Percentiles rank a stretch among this genome's conserved stretches.
Evolutionary conservation across 75 land plant species (phyloP).

Genomic region (Cupressus sempervirens): DNA sequence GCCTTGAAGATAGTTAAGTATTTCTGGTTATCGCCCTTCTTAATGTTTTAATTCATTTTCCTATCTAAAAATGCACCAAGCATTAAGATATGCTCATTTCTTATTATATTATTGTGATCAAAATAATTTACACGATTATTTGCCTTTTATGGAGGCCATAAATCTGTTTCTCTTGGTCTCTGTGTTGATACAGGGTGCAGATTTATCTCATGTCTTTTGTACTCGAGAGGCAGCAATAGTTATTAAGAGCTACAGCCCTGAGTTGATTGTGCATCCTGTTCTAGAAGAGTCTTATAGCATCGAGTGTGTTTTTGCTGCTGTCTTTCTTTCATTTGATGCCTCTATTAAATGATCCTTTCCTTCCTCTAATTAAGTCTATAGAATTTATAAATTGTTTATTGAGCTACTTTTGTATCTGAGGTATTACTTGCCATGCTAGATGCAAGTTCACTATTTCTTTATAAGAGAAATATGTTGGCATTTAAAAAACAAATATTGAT

Average conservation of each 20-base stretch:
- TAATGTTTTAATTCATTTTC: neutral
- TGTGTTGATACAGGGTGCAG: constrained; percentile 75
- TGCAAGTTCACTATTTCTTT: neutral
- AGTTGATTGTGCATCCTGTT: constrained; percentile 92
- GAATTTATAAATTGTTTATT: neutral
- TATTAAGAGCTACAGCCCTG: constrained; percentile 97
- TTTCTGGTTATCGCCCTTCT: neutral
- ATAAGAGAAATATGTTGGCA: neutral
- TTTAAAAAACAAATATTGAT: neutral
- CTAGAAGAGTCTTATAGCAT: constrained; percentile 83
- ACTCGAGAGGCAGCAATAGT: constrained; percentile 90
- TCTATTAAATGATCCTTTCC: neutral
- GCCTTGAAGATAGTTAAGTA: constrained; percentile 81
- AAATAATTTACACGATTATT: neutral
- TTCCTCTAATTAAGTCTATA: neutral
- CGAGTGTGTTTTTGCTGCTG: constrained; percentile 31
- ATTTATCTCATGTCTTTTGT: constrained; percentile 97
- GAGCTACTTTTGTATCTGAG: neutral
- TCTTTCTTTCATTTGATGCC: constrained; percentile 10
- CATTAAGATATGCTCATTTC: neutral
- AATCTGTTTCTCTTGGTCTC: neutral
- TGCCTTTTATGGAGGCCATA: neutral
- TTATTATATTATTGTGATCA: neutral
- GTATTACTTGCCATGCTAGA: neutral
- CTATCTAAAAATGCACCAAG: neutral